Conservation (phyloP, 371 early-diverging fungal genomes). For the Cokeromyces recurvatus region DNA sequence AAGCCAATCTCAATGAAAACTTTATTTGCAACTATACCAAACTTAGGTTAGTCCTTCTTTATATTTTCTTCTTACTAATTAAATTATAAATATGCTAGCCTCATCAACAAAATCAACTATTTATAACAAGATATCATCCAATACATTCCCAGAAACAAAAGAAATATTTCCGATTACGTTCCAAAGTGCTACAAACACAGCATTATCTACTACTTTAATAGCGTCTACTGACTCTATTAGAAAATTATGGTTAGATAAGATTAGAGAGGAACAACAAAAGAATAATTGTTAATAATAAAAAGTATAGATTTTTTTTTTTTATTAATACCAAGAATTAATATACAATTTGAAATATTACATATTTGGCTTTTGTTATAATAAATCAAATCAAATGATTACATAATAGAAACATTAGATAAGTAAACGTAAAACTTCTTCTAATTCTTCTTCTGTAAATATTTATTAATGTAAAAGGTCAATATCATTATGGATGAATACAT, state of each 20-base stretch:
- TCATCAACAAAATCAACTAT: neutral
- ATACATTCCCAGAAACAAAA: no score
- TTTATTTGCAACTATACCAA: conserved; percentile 48
- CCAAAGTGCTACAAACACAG: conserved; percentile 12
- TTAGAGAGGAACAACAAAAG: conserved; percentile 3
- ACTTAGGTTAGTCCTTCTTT: conserved; percentile 21
- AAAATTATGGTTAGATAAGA: conserved; percentile 18
- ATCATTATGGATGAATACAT: no score
- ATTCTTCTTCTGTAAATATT: no score
- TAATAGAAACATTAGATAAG: neutral
- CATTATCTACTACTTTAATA: conserved; percentile 3
- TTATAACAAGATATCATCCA: conserved; percentile 2
- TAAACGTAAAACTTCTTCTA: no score
- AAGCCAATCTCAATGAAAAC: conserved; percentile 66
- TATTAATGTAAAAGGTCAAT: no score
- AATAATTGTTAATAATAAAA: neutral
- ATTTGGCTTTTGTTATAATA: no score
- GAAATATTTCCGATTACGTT: conserved; percentile 55
- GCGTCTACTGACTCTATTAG: conserved; percentile 12
- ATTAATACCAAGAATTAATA: neutral
- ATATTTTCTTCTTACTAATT: no score
- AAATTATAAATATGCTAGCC: neutral
- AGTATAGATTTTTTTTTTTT: neutral
- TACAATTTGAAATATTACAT: no score
- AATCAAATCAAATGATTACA: no score